Evolutionary conservation across 164 flowering plant species (phyloP), one percentile per base, ranked within the genome.

Genomic region (Vitis rotundifolia): DNA sequence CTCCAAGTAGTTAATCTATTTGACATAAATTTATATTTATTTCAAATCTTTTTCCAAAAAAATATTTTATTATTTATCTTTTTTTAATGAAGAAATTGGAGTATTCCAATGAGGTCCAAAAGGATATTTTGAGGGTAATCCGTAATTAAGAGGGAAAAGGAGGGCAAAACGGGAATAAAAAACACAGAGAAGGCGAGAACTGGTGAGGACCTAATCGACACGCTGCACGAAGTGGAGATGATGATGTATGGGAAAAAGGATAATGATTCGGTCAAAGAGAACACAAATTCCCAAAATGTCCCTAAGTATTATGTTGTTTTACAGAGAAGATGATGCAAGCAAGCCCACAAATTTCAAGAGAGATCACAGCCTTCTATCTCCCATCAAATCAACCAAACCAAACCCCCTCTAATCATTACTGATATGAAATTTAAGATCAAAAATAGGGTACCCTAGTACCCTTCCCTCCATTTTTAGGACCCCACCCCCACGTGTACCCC

Each of bases 241-340:
- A 69, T 73, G 77, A 67, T 67, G 66, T 59, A 29, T 16, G 61
- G 52, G n/a, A 14, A 52, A 19, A 49, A 29, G 26, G 51, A 61
- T 31, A 54, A 56, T 68, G 47, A 72, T 67, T 56, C 68, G 65
- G 69, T 73, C 71, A 68, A 68, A 73, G 69, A 64, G 15, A 47
- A 57, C 75, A 19, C 73, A 68, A 54, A 47, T 73, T 63, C 75
- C 76, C 51, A 77, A 66, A 77, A 37, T 68, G 26, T 56, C 76
- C 75, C 68, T 62, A 47, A 28, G 16, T 2, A 59, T 73, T 51
- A 66, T 70, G 26, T 64, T 59, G 48, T 59, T 56, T 47, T 10
- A 26, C 55, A 59, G 14, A 16, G 63, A 56, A 10, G 66, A 67
- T 26, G 71, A 31, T 57, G 74, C 68, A 58, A 58, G 37, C 61